Base-by-base conservation (phyloP, 2,329 filamentous ascomycete genomes). In the Hypoxylon sp. region DNA sequence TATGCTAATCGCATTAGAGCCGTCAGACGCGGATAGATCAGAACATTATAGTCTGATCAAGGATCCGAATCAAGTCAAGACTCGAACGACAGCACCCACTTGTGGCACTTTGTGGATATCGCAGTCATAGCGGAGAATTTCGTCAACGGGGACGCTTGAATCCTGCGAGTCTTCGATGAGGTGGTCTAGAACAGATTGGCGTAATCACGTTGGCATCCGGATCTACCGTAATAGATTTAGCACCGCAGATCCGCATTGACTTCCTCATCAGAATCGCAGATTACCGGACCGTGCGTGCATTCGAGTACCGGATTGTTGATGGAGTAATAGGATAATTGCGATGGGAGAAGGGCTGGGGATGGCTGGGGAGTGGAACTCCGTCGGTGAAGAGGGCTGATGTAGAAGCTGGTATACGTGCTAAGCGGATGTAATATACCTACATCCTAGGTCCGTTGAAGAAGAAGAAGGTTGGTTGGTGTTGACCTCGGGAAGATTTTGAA, bases 161-260 rank as follows among this genome's bases (percentile, higher is more conserved):
- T 64, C 57, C 53, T 61, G 40, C 61, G 33, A 61, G 57, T n/a
- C 25, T 63, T 61, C 56, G 61, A 64, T 63, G 44, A 56, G 48
- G 54, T 66, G 66, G 69, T 72, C 69, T 72, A 72, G 69, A 72
- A 69, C 69, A 65, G 69, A 72, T 72, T 65, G 61, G 66, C 69
- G 69, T 48, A 67, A 72, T 72, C 69, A 70, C 67, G 66, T 70
- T 72, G 61, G 54, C 61, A 61, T 63, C 68, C 64, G 64, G 58
- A 70, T 69, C 69, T 66, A 60, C 66, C 69, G 62, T 37, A 66
- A 63, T 61, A 63, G 61, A 72, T 66, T 63, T 65, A 67, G 61
- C 58, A 60, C 35, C 50, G 66, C 55, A 61, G 69, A 72, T 72
- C 69, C 59, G 69, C 69, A 67, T 67, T 63, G 66, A 63, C 57